Conservation (phyloP, 495 filamentous ascomycete species). For the Penicillium chermesinum region DNA sequence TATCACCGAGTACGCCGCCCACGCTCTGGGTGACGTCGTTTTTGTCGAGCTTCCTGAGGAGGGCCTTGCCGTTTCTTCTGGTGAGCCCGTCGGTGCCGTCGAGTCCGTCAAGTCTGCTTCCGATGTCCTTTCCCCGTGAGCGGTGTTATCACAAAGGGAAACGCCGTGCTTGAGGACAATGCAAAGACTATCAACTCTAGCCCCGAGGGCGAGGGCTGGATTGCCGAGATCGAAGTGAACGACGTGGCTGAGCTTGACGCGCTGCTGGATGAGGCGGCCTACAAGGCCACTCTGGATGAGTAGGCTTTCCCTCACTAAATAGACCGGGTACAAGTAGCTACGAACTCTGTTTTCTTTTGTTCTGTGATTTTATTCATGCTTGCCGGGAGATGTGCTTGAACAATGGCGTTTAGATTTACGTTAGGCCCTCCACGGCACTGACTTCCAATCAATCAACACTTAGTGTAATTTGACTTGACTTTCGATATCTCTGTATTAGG, state of each 20-base stretch:
- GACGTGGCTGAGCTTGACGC: constrained; percentile 65
- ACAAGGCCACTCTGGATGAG: constrained; percentile 64
- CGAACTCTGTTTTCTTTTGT: background rate
- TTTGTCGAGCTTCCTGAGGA: constrained; percentile 84
- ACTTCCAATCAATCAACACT: constrained; percentile 9
- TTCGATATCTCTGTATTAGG: background rate
- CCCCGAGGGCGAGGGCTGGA: constrained; percentile 85
- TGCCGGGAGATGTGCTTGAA: constrained; percentile 18
- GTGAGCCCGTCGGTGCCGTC: constrained; percentile 85
- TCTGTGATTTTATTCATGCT: constrained; percentile 15
- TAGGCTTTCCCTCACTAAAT: constrained; percentile 10
- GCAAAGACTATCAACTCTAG: constrained; percentile 81
- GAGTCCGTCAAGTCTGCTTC: constrained; percentile 97
- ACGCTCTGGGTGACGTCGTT: constrained; percentile 90
- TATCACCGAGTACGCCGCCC: constrained; percentile 85
- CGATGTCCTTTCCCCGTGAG: constrained; percentile 88
- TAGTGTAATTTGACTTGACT: background rate
- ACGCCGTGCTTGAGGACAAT: constrained; percentile 71
- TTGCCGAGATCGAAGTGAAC: constrained; percentile 74
- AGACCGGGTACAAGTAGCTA: background rate
- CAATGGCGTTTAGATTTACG: constrained; percentile 15
- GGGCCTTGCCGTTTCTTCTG: constrained; percentile 56
- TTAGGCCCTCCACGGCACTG: constrained; percentile 13
- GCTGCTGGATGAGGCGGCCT: constrained; percentile 68
- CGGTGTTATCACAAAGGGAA: constrained; percentile 68